phyloP scores from a whole-genome alignment of 2,329 filamentous ascomycete species.

The Fusarium pilosicola region DNA sequence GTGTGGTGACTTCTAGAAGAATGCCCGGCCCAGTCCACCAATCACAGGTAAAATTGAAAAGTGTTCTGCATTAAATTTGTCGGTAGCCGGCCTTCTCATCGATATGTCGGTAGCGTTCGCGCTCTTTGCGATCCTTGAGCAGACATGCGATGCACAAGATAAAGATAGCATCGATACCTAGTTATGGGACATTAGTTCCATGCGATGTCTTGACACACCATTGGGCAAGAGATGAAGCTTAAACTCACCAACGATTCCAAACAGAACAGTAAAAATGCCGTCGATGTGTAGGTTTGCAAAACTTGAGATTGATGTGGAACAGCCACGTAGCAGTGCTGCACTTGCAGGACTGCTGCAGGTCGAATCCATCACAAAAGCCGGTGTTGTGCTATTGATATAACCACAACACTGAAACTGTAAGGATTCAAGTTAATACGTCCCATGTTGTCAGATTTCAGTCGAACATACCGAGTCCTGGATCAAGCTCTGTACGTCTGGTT shows the following conservation, averaged over 20 bases:
- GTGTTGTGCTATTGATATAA: constrained; percentile 76
- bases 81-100: constrained; percentile 77
- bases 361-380: constrained; percentile 75
- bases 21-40: constrained; percentile 5
- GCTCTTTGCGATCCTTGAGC: constrained; percentile 83
- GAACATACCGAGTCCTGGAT: constrained; percentile 73
- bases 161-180: constrained; percentile 72
- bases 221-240: background rate
- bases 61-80: constrained; percentile 52
- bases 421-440: background rate
- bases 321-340: constrained; percentile 76
- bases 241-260: constrained; percentile 76
- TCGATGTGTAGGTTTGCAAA: constrained; percentile 79
- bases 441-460: background rate
- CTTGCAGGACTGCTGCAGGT: constrained; percentile 76
- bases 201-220: background rate
- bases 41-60: constrained; percentile 4
- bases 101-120: constrained; percentile 80
- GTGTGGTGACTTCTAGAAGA: constrained; percentile 5
- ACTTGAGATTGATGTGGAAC: constrained; percentile 71
- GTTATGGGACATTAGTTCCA: background rate
- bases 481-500: constrained; percentile 68
- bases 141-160: constrained; percentile 79
- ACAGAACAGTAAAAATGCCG: constrained; percentile 80
- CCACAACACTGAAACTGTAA: constrained; percentile 81